Evolutionary conservation across 1,139 yeast species (phyloP).

Genomic region (Suhomyces kunorum): DNA sequence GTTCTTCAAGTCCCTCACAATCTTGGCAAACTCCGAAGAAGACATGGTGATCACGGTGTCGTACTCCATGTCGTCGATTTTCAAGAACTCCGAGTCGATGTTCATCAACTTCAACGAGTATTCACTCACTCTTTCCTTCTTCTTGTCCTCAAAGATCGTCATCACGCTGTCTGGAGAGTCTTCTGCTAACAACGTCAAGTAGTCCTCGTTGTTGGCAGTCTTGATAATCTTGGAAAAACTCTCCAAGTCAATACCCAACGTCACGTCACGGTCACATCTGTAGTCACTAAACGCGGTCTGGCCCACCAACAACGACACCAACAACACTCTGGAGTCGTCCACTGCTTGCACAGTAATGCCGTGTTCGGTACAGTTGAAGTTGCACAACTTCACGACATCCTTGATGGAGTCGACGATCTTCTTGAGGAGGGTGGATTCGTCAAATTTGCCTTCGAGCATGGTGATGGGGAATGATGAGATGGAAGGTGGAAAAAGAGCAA

Average conservation of each 20-base stretch:
- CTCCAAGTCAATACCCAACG: constrained; percentile 87
- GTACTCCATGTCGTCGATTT: constrained; percentile 92
- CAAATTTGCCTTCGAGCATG: constrained; percentile 97
- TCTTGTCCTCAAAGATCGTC: constrained; percentile 86
- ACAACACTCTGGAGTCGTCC: constrained; percentile 93
- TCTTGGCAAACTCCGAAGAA: constrained; percentile 81
- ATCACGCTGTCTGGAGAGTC: constrained; percentile 84
- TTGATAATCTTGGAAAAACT: constrained; percentile 84
- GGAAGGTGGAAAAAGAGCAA: constrained; percentile 1
- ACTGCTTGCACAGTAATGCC: constrained; percentile 98
- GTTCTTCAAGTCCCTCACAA: constrained; percentile 83
- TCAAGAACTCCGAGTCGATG: constrained; percentile 90
- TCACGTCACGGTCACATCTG: constrained; percentile 93
- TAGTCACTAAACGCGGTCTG: constrained; percentile 88
- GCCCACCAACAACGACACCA: constrained; percentile 86
- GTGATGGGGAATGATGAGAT: constrained; percentile 7
- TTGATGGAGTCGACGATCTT: constrained; percentile 90
- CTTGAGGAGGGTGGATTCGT: constrained; percentile 87
- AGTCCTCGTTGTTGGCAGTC: constrained; percentile 90
- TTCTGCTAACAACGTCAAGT: constrained; percentile 85
- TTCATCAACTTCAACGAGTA: constrained; percentile 92
- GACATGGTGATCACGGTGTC: constrained; percentile 89
- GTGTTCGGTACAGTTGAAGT: constrained; percentile 92
- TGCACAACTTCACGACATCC: constrained; percentile 91
- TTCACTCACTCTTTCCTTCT: constrained; percentile 89